These are phyloP conservation scores for Ogataea wickerhamii DNA, from an alignment of 805 yeast species.

Conservation along the genomic window DNA sequence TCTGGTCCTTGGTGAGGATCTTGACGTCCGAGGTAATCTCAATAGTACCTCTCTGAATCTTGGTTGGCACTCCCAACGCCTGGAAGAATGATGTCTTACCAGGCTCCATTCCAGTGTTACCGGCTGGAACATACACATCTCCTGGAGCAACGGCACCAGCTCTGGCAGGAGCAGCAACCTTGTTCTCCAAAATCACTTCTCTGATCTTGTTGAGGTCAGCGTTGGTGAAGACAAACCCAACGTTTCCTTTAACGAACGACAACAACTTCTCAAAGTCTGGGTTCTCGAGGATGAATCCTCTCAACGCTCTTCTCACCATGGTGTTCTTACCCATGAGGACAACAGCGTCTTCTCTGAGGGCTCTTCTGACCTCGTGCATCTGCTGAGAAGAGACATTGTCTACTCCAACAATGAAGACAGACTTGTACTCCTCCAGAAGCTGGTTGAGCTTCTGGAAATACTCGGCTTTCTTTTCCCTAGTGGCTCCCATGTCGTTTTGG, in stretches of 20 bases:
- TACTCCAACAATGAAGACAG: conserved; percentile 98
- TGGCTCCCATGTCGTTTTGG: conserved; percentile 99
- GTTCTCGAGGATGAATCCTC: conserved; percentile 89
- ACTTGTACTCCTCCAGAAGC: conserved; percentile 94
- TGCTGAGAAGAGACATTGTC: conserved; percentile 99
- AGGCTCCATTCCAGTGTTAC: conserved; percentile 99
- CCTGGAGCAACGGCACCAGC: conserved; percentile 99
- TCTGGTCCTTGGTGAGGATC: conserved; percentile 81
- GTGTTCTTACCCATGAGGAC: conserved; percentile 99
- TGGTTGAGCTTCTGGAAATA: conserved; percentile 94
- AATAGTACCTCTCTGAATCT: conserved; percentile 99
- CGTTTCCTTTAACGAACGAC: conserved; percentile 96
- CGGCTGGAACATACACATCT: conserved; percentile 97
- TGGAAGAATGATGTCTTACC: conserved; percentile 99
- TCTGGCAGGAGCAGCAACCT: conserved; percentile 99
- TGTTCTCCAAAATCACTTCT: conserved; percentile 83
- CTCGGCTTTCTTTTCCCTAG: conserved; percentile 95
- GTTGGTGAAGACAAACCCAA: conserved; percentile 99
- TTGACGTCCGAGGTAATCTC: conserved; percentile 96
- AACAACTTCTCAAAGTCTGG: conserved; percentile 94
- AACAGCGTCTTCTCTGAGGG: conserved; percentile 91
- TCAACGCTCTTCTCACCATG: conserved; percentile 99
- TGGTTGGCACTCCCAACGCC: conserved; percentile 99
- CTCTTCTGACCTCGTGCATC: conserved; percentile 99
- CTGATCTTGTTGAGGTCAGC: conserved; percentile 87